phyloP scores from a whole-genome alignment of 148 eudicot genomes.

The Bassia scoparia region DNA sequence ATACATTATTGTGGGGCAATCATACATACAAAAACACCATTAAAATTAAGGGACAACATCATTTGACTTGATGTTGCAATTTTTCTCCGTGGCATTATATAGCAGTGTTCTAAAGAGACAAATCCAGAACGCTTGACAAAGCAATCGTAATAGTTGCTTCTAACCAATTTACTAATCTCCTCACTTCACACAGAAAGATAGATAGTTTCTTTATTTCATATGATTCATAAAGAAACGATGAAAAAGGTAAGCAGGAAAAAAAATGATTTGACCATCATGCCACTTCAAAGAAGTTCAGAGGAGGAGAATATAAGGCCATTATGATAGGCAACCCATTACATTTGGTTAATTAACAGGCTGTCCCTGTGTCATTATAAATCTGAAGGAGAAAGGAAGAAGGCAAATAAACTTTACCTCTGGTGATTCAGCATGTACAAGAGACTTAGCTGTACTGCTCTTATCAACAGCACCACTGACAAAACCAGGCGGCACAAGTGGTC shows the following conservation, averaged over 20 bases:
- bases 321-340: background rate
- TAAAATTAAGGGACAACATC: too few species aligned
- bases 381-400: background rate
- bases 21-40: too few species aligned
- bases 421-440: constrained; percentile 32
- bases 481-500: constrained; percentile 97
- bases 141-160: too few species aligned
- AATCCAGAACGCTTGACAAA: too few species aligned
- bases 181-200: too few species aligned
- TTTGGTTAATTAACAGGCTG: background rate
- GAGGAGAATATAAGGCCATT: background rate
- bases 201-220: too few species aligned
- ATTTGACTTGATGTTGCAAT: too few species aligned
- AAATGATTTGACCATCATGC: background rate
- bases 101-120: too few species aligned
- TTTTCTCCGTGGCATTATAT: too few species aligned
- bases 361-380: background rate
- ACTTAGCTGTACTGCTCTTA: constrained; percentile 47
- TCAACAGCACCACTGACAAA: constrained; percentile 59
- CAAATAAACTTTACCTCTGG: constrained; percentile 42
- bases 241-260: background rate
- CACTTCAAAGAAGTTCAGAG: background rate
- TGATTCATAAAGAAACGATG: background rate
- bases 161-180: too few species aligned
- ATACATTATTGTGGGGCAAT: too few species aligned